Evolutionary conservation across 768 basidiomycete genomes (phyloP).

Genomic region (Boletus huronensis): DNA sequence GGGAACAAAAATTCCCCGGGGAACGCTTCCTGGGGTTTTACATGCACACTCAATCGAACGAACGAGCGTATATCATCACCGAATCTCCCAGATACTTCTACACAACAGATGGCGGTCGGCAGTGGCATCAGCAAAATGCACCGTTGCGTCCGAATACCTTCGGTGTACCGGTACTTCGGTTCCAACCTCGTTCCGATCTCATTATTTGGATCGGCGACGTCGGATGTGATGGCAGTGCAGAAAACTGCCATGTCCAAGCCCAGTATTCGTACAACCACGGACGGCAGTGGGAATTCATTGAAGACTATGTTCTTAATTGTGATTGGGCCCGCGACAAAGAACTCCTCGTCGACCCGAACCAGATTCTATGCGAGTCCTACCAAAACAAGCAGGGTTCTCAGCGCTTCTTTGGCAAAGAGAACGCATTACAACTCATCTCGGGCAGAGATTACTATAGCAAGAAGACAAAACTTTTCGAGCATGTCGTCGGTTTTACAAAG

Average conservation of each 20-base stretch:
- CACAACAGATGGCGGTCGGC: slow-evolving; percentile 78
- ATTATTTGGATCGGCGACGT: slow-evolving; percentile 86
- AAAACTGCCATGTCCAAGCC: slow-evolving; percentile 71
- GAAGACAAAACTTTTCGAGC: slow-evolving; percentile 76
- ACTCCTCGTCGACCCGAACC: slow-evolving; percentile 75
- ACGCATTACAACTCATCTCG: slow-evolving; percentile 74
- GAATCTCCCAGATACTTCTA: slow-evolving; percentile 57
- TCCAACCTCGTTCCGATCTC: slow-evolving; percentile 82
- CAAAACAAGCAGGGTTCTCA: slow-evolving; percentile 79
- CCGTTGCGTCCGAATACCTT: slow-evolving; percentile 80
- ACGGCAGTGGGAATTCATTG: slow-evolving; percentile 68
- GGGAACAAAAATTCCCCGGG: slow-evolving; percentile 62
- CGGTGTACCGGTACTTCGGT: slow-evolving; percentile 70
- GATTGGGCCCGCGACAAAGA: slow-evolving; percentile 85
- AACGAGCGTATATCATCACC: slow-evolving; percentile 91
- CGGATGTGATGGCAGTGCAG: slow-evolving; percentile 50
- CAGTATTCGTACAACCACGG: slow-evolving; percentile 78
- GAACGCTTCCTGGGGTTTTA: slow-evolving; percentile 79
- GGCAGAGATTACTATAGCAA: slow-evolving; percentile 70
- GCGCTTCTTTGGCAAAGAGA: slow-evolving; percentile 46
- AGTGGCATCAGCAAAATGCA: slow-evolving; percentile 57
- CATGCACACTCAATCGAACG: slow-evolving; percentile 74
- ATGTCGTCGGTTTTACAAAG: slow-evolving; percentile 92
- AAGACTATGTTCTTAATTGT: slow-evolving; percentile 86
- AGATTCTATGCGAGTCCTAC: slow-evolving; percentile 93